Evolutionary conservation across 2,329 filamentous ascomycete species (phyloP), one percentile per base, ranked within the genome.

Genomic region (Exophiala calicioides): DNA sequence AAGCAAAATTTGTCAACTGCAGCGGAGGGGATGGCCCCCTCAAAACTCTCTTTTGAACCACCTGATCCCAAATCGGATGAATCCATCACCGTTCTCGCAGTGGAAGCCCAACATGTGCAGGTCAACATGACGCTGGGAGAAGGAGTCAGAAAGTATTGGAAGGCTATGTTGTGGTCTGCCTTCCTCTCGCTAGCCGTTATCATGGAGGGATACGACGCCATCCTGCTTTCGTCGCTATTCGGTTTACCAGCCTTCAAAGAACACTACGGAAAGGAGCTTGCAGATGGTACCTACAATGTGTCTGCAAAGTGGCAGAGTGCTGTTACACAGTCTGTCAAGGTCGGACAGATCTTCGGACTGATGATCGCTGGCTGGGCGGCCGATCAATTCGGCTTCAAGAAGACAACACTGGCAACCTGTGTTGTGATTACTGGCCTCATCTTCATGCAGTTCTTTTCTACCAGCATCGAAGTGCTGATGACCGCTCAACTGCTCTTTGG

Each of bases 301-400:
- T 52, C 24, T 19, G 51, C 57, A 4, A 51, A 70, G 62, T 73
- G 70, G 71, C 70, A 74, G 67, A 61, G 69, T 8, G 70, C 68
- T 50, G 60, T 74, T 37, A 69, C 66, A 44, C 72, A 58, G 32
- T 55, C 57, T 31, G 46, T 52, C 8, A 52, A 52, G 32, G 53
- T 50, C 23, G 61, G 53, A 32, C 55, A 58, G 27, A 59, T 60
- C 24, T 52, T 59, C 26, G 57, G 57, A 42, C 50, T 59, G 12
- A 50, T 55, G 23, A 31, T 57, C 49, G 56, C 58, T 44, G 58
- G 57, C 20, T 56, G 55, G 31, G 42, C 58, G 13, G 57, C 54
- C 4, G 75, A 78, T 56, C 65, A 70, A 5, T 75, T 77, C 53
- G 75, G 75, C 37, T 65, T 63, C 39, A 53, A 60, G 38, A 59